A percentile compares a stretch with the other conserved stretches of the same genome.
phyloP scores from a whole-genome alignment of 768 basidiomycete genomes.

The Candolleomyces aberdarensis region DNA sequence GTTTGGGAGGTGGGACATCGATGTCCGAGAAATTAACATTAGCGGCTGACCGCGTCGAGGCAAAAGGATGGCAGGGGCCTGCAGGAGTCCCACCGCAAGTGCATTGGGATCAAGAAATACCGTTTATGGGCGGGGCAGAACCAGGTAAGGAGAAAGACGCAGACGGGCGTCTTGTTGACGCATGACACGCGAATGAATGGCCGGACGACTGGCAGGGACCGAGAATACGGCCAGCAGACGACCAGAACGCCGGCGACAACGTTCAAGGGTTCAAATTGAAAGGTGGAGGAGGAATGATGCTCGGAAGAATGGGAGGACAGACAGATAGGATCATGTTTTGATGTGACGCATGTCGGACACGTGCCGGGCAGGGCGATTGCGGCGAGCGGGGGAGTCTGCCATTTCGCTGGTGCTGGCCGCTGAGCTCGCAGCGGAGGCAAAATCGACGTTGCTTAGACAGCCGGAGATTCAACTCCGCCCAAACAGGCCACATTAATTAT shows the following conservation, averaged over 20 bases:
- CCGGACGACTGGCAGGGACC: not conserved
- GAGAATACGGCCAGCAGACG: not conserved
- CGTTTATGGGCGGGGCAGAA: no score
- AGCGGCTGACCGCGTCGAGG: no score
- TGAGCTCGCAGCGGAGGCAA: not conserved
- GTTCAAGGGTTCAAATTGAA: not conserved
- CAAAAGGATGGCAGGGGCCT: no score
- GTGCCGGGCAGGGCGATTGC: constrained; percentile 7
- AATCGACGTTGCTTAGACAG: constrained; percentile 2
- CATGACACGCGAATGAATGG: not conserved
- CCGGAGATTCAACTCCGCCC: constrained; percentile 28
- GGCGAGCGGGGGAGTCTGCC: not conserved
- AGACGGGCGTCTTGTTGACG: no score
- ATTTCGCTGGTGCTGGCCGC: not conserved
- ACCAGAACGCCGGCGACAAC: not conserved
- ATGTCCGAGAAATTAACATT: no score
- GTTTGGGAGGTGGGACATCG: no score
- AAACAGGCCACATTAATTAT: constrained; percentile 19
- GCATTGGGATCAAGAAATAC: no score
- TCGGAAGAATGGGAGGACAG: not conserved
- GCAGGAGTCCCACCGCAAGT: no score
- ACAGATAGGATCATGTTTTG: constrained; percentile 9
- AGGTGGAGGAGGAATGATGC: not conserved
- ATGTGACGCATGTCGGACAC: constrained; percentile 18
- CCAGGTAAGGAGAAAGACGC: no score